A percentile compares a stretch with the other conserved stretches of the same genome.
Evolutionary conservation across 2,329 filamentous ascomycete genomes (phyloP).

Genomic region (Chaetothyriales sp.): DNA sequence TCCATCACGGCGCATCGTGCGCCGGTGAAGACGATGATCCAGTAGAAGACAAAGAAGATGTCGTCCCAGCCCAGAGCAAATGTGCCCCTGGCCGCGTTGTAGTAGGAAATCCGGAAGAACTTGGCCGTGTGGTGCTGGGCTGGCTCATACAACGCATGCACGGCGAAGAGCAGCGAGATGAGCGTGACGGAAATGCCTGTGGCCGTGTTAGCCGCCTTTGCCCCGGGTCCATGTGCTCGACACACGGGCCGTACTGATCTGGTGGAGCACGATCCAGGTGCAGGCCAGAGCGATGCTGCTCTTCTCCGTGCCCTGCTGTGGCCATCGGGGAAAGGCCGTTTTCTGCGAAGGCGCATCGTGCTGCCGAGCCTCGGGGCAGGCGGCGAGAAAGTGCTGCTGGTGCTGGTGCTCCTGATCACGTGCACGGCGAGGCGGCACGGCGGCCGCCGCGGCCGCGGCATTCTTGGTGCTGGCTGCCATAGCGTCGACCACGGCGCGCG

Average conservation of each 20-base stretch:
- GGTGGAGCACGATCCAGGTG: conserved; percentile 19
- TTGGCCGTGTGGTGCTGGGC: conserved; percentile 67
- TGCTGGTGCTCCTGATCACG: not conserved
- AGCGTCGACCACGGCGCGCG: not conserved
- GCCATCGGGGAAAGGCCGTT: conserved; percentile 18
- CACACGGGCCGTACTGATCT: conserved; percentile 14
- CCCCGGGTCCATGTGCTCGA: not conserved
- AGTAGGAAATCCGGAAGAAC: conserved; percentile 79
- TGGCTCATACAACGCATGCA: conserved; percentile 70
- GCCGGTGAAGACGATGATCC: conserved; percentile 73
- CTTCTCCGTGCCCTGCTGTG: conserved; percentile 15
- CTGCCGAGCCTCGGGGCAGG: conserved; percentile 3
- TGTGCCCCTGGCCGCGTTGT: conserved; percentile 51
- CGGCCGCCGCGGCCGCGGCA: too few species aligned
- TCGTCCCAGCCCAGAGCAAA: conserved; percentile 75
- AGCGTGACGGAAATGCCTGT: conserved; percentile 75
- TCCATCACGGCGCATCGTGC: conserved; percentile 76
- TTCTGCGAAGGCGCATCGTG: conserved; percentile 19
- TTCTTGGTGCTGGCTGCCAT: not conserved
- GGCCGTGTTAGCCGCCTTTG: conserved; percentile 1
- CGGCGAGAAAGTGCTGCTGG: not conserved
- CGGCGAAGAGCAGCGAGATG: conserved; percentile 65
- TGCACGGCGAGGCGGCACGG: not conserved
- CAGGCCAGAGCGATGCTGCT: conserved; percentile 16
- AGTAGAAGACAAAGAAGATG: conserved; percentile 60